phyloP scores from a whole-genome alignment of 805 yeast genomes.

The Jamesozyma rosinii region DNA sequence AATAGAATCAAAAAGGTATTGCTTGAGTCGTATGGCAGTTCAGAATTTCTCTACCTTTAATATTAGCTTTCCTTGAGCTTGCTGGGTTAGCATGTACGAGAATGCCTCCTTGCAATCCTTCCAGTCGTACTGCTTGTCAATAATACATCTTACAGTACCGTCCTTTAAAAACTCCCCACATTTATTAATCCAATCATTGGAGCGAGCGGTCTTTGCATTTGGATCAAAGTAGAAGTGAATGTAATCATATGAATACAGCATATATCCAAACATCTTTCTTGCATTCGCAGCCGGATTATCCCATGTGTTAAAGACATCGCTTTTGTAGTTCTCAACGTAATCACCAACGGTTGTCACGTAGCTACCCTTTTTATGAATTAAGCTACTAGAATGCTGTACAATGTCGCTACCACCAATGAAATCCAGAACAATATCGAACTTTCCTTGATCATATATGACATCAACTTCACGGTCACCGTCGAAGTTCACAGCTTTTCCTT shows the following conservation, averaged over 20 bases:
- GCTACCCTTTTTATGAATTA: slow-evolving; percentile 41
- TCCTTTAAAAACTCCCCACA: slow-evolving; percentile 40
- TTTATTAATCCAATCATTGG: slow-evolving; percentile 33
- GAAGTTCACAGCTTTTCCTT: slow-evolving; percentile 30
- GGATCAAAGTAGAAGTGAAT: slow-evolving; percentile 31
- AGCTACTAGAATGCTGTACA: slow-evolving; percentile 34
- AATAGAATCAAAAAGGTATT: neutral
- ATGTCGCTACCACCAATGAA: slow-evolving; percentile 59
- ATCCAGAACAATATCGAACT: slow-evolving; percentile 61
- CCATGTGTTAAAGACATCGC: slow-evolving; percentile 32
- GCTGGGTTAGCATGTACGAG: slow-evolving; percentile 40
- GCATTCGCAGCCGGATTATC: slow-evolving; percentile 30
- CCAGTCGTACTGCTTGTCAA: slow-evolving; percentile 53
- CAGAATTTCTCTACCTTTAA: slow-evolving; percentile 36
- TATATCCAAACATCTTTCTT: slow-evolving; percentile 30
- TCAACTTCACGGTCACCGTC: slow-evolving; percentile 20
- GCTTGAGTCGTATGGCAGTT: neutral
- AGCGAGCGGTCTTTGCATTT: slow-evolving; percentile 20
- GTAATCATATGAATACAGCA: slow-evolving; percentile 33
- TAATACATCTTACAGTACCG: slow-evolving; percentile 38
- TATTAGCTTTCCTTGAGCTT: slow-evolving; percentile 65
- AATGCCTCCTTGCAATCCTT: slow-evolving; percentile 48
- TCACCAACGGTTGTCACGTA: slow-evolving; percentile 62
- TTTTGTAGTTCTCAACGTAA: slow-evolving; percentile 33
- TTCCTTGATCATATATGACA: slow-evolving; percentile 31